Conservation (phyloP, 768 basidiomycete genomes). For the Neoboletus magnificus region DNA sequence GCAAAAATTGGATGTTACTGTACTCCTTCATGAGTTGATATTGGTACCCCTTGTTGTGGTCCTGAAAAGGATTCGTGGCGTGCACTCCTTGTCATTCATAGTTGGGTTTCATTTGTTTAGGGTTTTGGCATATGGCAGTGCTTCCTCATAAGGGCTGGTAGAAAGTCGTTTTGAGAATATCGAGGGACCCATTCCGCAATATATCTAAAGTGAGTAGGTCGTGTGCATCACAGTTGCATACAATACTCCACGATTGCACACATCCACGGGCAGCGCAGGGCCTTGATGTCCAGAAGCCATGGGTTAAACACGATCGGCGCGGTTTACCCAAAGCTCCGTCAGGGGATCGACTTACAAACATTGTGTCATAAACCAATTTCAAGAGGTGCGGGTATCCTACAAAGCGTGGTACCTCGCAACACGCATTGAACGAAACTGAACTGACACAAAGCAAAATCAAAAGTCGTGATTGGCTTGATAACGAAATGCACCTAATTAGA, state of each 20-base stretch:
- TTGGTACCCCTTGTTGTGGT: background rate
- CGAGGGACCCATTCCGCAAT: background rate
- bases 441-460: slow-evolving; percentile 60
- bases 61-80: background rate
- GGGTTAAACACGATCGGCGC: too few species aligned
- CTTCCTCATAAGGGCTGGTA: background rate
- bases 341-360: slow-evolving; percentile 50
- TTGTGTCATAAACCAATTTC: slow-evolving; percentile 66
- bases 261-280: background rate
- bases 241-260: too few species aligned
- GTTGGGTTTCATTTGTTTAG: too few species aligned
- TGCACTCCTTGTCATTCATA: too few species aligned
- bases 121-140: background rate
- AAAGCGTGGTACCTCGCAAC: background rate
- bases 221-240: too few species aligned
- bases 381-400: slow-evolving; percentile 62
- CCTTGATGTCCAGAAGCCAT: slow-evolving; percentile 11
- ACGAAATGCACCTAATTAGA: slow-evolving; percentile 2
- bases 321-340: too few species aligned
- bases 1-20: background rate
- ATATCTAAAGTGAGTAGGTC: background rate
- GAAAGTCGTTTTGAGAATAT: background rate
- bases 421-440: background rate
- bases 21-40: background rate
- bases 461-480: slow-evolving; percentile 84